Base-by-base conservation (phyloP, 108 stramenopile genomes). In the Cafeteria roenbergensis region DNA sequence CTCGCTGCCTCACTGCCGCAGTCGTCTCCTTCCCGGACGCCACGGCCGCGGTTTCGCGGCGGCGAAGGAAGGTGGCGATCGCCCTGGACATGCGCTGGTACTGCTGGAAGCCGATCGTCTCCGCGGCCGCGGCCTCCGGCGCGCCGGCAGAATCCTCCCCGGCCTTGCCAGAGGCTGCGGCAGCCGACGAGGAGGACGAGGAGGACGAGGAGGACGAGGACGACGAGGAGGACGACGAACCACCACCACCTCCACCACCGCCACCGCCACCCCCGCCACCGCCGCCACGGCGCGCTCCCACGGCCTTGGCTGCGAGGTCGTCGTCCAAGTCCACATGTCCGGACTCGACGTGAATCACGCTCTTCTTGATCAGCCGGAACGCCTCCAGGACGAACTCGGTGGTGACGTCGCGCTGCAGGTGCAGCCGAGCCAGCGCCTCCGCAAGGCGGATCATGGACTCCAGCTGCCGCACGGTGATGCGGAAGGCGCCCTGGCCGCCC, bases 401-500 rank as follows among this genome's bases (percentile, higher is more conserved):
- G 26, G 76, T 78, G 25, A 96, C 88, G 34, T 73, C 68, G 67
- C 85, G 80, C 62, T 92, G 89, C 63, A 92, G 87, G 76, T 95
- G 90, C 21, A 98, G 76, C 28, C 94, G 64, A 17, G 97, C 93
- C 64, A 94, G 71, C 8, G 93, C 97, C 78, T 99, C 97, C 24
- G 89, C 88, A 32, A 99, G 83, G 21, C 97, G 90, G 70, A 99
- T 87, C 80, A 99, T 78, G 27, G 90, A 90, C 77, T 99, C 97
- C 28, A 98, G 82, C 78, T 98, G 96, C 53, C 97, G 88, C 51
- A 99, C 97, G 4, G 97, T 99, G 69, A 99, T 95, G 33, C 97
- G 87, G 71, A 94, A 99, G 8, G 97, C 93, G 9, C 91, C 89
- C 29, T 90, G 82, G 32, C 89, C 79, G 24, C 96, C 96, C 67